Conservation (phyloP, 495 filamentous ascomycete species). For the Podospora comata region DNA sequence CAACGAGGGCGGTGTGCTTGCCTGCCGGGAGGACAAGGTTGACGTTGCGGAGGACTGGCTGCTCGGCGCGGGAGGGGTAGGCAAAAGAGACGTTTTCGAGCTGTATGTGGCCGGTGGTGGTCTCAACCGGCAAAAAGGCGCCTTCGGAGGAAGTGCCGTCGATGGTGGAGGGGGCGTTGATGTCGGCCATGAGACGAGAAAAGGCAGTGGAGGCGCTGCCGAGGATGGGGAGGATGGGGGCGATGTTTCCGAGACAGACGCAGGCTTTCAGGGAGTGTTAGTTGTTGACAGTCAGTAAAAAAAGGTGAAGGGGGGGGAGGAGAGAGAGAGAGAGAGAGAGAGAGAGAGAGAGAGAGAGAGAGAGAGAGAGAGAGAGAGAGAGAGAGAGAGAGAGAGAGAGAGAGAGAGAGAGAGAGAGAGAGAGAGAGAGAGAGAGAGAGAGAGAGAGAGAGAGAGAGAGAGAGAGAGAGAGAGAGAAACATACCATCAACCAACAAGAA, state of each 20-base stretch:
- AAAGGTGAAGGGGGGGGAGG: too few species aligned
- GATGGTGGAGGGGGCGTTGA: slow-evolving; percentile 76
- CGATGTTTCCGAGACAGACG: slow-evolving; percentile 75
- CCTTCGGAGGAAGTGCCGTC: slow-evolving; percentile 65
- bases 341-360: slow-evolving; percentile 51
- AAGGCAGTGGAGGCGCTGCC: slow-evolving; percentile 74
- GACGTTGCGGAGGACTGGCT: slow-evolving; percentile 75
- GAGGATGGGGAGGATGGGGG: slow-evolving; percentile 70
- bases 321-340: slow-evolving; percentile 47
- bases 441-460: slow-evolving; percentile 31
- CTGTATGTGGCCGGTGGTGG: slow-evolving; percentile 70
- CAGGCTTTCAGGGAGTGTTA: slow-evolving; percentile 64
- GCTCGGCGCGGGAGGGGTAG: slow-evolving; percentile 86
- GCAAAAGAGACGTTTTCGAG: slow-evolving; percentile 78
- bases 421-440: slow-evolving; percentile 23
- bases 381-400: slow-evolving; percentile 51
- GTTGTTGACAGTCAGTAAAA: slow-evolving; percentile 38
- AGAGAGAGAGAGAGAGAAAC: slow-evolving; percentile 44
- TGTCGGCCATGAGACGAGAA: slow-evolving; percentile 82
- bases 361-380: slow-evolving; percentile 51
- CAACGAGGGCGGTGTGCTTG: slow-evolving; percentile 76
- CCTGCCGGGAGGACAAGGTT: slow-evolving; percentile 74
- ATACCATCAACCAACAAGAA: slow-evolving; percentile 33
- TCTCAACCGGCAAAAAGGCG: slow-evolving; percentile 57
- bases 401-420: slow-evolving; percentile 51